Conservation (phyloP, 2,329 filamentous ascomycete genomes). For the Microdochium nivale region DNA sequence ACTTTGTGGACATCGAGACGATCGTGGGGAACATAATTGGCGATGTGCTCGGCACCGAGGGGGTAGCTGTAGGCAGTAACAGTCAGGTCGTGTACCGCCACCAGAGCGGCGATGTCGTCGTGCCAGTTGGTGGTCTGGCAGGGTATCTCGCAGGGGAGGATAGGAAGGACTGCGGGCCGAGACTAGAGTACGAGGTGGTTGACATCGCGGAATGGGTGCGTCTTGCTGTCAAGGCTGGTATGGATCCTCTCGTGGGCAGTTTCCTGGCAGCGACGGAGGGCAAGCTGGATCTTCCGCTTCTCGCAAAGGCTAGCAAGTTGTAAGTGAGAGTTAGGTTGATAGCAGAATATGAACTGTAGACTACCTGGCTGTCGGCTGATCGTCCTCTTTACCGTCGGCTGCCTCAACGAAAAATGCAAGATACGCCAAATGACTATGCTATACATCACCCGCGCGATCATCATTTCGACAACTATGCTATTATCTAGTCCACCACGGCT, state of each 20-base stretch:
- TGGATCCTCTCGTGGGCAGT: neutral
- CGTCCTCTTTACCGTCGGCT: too few relatives aligned
- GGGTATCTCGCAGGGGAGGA: neutral
- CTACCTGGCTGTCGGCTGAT: too few relatives aligned
- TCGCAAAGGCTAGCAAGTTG: too few relatives aligned
- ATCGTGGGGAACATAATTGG: neutral
- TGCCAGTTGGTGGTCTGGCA: neutral
- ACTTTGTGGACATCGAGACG: neutral
- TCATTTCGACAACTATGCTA: too few relatives aligned
- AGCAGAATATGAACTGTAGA: too few relatives aligned
- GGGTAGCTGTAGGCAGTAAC: too few relatives aligned
- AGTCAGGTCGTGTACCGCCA: neutral
- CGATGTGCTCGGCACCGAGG: neutral
- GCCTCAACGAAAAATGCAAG: too few relatives aligned
- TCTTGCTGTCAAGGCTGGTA: neutral
- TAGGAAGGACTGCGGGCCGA: neutral
- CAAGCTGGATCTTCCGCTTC: neutral
- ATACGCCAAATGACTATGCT: too few relatives aligned
- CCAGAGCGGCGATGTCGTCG: neutral
- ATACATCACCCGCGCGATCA: too few relatives aligned
- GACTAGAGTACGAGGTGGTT: neutral
- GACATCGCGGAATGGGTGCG: neutral
- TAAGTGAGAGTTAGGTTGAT: too few relatives aligned
- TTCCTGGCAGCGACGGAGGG: neutral
- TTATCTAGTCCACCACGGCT: too few relatives aligned